Evolutionary conservation across 169 alveolate genomes (phyloP).

Genomic region (Perkinsus chesapeaki): DNA sequence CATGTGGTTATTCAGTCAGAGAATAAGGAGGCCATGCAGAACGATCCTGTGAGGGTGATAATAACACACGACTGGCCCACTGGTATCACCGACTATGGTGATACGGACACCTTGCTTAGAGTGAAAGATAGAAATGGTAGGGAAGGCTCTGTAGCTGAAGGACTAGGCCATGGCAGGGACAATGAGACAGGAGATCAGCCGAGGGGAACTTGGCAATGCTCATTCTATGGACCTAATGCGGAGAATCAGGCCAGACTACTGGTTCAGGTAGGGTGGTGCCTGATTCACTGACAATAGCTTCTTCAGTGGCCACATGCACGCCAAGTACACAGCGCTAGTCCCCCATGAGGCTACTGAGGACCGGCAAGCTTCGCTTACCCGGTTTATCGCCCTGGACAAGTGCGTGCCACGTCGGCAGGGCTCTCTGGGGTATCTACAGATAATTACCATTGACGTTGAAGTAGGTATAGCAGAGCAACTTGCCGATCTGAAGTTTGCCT

Average conservation of each 20-base stretch:
- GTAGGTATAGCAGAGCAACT: background rate
- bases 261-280: background rate
- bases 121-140: background rate
- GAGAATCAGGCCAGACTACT: background rate
- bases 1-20: background rate
- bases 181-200: background rate
- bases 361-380: background rate
- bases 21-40: background rate
- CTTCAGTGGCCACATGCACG: background rate
- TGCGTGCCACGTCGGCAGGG: background rate
- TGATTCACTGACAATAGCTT: background rate
- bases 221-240: background rate
- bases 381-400: background rate
- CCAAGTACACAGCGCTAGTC: background rate
- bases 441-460: background rate
- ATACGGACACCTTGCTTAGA: background rate
- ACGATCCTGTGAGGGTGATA: constrained; percentile 69
- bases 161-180: background rate
- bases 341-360: background rate
- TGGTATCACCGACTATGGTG: background rate
- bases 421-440: background rate
- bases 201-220: background rate
- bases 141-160: background rate
- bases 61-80: constrained; percentile 94
- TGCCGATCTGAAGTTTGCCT: background rate